Conservation (phyloP, 495 filamentous ascomycete species). For the Penicillium arizonense region DNA sequence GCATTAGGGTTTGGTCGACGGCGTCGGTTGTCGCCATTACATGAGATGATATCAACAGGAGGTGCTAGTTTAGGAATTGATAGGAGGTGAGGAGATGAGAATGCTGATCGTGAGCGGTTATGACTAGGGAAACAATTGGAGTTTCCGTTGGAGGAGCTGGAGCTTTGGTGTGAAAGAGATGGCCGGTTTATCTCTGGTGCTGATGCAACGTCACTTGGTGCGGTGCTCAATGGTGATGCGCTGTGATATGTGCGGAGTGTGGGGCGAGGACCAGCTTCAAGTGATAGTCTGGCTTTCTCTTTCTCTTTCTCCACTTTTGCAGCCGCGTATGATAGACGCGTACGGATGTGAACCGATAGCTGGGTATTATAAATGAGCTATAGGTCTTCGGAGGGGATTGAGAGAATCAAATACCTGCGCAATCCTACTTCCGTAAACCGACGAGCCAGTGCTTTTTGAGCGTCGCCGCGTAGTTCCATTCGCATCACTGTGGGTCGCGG, state of each 20-base stretch:
- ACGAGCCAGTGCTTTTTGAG: slow-evolving; percentile 66
- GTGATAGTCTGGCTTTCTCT: slow-evolving; percentile 77
- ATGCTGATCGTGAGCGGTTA: slow-evolving; percentile 20
- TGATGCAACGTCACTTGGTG: slow-evolving; percentile 7
- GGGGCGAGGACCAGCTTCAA: slow-evolving; percentile 61
- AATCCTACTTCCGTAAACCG: slow-evolving; percentile 62
- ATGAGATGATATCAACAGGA: slow-evolving; percentile 53
- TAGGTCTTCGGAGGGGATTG: slow-evolving; percentile 1
- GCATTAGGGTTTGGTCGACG: slow-evolving; percentile 44
- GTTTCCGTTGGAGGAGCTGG: slow-evolving; percentile 7
- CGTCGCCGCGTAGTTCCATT: slow-evolving; percentile 42
- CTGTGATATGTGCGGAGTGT: slow-evolving; percentile 63
- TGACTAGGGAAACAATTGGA: slow-evolving; percentile 12
- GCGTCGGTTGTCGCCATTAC: slow-evolving; percentile 23
- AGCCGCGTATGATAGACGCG: slow-evolving; percentile 83
- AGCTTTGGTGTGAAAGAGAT: slow-evolving; percentile 5
- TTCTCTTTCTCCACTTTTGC: slow-evolving; percentile 89
- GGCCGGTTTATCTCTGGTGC: slow-evolving; percentile 6
- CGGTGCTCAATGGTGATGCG: slow-evolving; percentile 6
- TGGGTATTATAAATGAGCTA: slow-evolving; percentile 35
- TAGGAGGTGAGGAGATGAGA: slow-evolving; percentile 19
- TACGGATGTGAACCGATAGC: slow-evolving; percentile 73
- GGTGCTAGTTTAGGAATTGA: slow-evolving; percentile 51
- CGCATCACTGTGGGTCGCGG: slow-evolving; percentile 30
- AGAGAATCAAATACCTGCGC: slow-evolving; percentile 60